These are phyloP conservation scores for Ophiostoma quercus DNA, from an alignment of 2,329 filamentous ascomycete species.

Conservation along the genomic window DNA sequence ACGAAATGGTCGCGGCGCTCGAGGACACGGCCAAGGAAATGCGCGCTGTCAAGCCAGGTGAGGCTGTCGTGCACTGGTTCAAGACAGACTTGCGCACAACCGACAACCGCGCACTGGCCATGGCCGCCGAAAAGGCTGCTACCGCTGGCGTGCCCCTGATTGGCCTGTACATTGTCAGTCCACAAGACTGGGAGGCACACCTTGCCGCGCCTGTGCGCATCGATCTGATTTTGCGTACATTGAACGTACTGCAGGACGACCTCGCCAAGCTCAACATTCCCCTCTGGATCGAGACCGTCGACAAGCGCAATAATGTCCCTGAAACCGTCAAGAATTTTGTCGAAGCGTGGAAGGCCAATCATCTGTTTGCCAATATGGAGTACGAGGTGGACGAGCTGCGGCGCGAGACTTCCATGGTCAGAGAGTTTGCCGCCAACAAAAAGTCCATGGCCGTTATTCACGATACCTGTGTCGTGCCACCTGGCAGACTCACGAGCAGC, in stretches of 20 bases:
- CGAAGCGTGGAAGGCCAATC: conserved; percentile 65
- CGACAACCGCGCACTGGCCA: conserved; percentile 67
- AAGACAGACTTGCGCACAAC: conserved; percentile 69
- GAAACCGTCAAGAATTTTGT: conserved; percentile 59
- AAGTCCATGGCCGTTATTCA: conserved; percentile 68
- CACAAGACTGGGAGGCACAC: conserved; percentile 80
- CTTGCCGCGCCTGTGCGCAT: conserved; percentile 65
- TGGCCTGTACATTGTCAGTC: conserved; percentile 72
- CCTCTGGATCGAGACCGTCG: conserved; percentile 63
- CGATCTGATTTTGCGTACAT: conserved; percentile 72
- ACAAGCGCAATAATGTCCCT: conserved; percentile 58
- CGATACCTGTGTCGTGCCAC: conserved; percentile 77
- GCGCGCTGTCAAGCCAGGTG: conserved; percentile 44
- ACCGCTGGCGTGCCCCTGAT: conserved; percentile 58
- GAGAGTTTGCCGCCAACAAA: conserved; percentile 54
- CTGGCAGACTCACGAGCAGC: conserved; percentile 61
- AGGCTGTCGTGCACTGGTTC: conserved; percentile 79
- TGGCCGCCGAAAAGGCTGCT: conserved; percentile 53
- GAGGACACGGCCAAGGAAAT: conserved; percentile 55
- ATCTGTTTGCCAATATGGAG: conserved; percentile 78
- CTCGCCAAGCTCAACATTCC: conserved; percentile 70
- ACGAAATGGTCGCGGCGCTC: conserved; percentile 58
- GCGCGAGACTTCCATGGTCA: conserved; percentile 64
- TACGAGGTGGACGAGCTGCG: conserved; percentile 89
- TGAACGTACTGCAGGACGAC: conserved; percentile 60